A percentile compares a stretch with the other conserved stretches of the same genome.
These are phyloP conservation scores for Erythrophleum ivorense DNA, from an alignment of 331 rosid species.

Conservation along the genomic window DNA sequence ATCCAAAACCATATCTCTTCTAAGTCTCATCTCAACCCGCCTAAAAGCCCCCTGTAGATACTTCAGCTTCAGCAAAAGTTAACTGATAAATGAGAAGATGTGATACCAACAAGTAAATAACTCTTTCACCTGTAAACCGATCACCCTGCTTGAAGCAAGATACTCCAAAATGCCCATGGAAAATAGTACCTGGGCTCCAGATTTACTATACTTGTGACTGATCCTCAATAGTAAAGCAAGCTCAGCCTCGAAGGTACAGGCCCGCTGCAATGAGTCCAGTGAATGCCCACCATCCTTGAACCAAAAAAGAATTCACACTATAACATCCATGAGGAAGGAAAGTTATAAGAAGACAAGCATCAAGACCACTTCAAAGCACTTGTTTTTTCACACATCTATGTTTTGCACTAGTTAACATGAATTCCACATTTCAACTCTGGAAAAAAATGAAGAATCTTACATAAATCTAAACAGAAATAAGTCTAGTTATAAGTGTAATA, in stretches of 20 bases:
- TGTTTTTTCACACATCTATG: neutral
- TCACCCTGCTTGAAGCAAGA: slow-evolving; percentile 77
- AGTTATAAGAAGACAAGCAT: slow-evolving; percentile 2
- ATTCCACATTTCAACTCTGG: neutral
- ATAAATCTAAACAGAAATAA: neutral
- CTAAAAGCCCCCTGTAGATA: slow-evolving; percentile 77
- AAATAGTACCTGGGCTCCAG: slow-evolving; percentile 88
- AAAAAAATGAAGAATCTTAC: neutral
- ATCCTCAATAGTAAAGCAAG: slow-evolving; percentile 81
- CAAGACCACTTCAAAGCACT: neutral
- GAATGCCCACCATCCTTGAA: slow-evolving; percentile 80
- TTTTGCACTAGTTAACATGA: slow-evolving; percentile 12
- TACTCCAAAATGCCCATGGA: slow-evolving; percentile 89
- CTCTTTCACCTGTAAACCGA: slow-evolving; percentile 61
- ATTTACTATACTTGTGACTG: slow-evolving; percentile 88
- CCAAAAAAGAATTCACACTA: slow-evolving; percentile 22
- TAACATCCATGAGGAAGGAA: slow-evolving; percentile 12
- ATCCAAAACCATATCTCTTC: slow-evolving; percentile 69
- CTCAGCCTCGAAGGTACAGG: slow-evolving; percentile 87
- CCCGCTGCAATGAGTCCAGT: slow-evolving; percentile 81
- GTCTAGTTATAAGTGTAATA: neutral
- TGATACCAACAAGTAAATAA: slow-evolving; percentile 27
- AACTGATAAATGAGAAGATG: slow-evolving; percentile 14
- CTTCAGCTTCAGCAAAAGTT: slow-evolving; percentile 33
- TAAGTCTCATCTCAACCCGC: slow-evolving; percentile 62